Base-by-base conservation (phyloP, 164 flowering plant species). In the Tetracentron sinense region DNA sequence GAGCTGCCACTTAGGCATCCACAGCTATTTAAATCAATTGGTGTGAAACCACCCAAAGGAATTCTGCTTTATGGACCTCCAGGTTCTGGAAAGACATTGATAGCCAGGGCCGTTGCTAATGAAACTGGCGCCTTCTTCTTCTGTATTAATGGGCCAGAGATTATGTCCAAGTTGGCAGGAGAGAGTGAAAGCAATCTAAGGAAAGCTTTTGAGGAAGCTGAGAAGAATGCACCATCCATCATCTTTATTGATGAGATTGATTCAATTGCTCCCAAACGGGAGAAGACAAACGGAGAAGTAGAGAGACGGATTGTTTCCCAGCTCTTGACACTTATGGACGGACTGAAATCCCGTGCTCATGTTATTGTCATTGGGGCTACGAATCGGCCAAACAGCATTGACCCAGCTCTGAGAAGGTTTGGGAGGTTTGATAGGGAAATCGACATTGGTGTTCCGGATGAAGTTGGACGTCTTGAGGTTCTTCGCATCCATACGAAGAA, bases 71-170 rank as follows among this genome's bases (percentile, higher is more conserved):
- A 85, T 72, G 96, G 96, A n/a, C 96, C 96, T 65, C 96, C 96
- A 14, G 96, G 96, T 15, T 84, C 96, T 42, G 93, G 96, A n/a
- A 89, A 89, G 74, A 87, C 96, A 49, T 66, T 89, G 23, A 89
- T 89, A 60, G 96, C 96, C 21, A 69, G 93, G 31, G 96, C 96
- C 67, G 96, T 89, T 69, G 96, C 96, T 28, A 89, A 89, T 71
- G 96, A 89, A 74, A 89, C 96, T 51, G 93, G 96, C 58, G 94
- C 96, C 26, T 89, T 87, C 74, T 89, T 89, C 79, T 87, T 89
- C 72, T 89, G 89, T 59, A 87, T 87, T 19, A 89, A 89, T 72
- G 94, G 96, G 19, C 96, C 96, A 7, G 96, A 89, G 69, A 89
- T 89, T 56, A 87, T 89, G 96, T 87, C 93, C 20, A 89, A 89